Conservation (phyloP, 371 early-diverging fungal genomes). For the Catenaria anguillulae region DNA sequence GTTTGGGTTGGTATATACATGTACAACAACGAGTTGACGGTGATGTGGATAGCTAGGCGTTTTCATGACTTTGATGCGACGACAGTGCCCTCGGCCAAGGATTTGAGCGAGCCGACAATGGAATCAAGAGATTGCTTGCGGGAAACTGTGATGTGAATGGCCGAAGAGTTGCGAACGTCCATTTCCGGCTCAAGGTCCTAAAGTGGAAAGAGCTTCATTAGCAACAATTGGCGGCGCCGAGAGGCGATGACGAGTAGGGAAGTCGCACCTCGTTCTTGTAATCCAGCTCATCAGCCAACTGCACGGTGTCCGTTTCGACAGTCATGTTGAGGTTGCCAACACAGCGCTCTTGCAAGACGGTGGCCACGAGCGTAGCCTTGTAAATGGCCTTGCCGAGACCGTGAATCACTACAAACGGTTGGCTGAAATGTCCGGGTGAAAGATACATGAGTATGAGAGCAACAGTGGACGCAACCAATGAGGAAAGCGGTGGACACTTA, state of each 20-base stretch:
- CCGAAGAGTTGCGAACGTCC: neutral
- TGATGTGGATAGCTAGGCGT: no score
- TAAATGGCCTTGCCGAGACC: constrained; percentile 3
- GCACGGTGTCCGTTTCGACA: neutral
- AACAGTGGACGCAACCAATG: neutral
- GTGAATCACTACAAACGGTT: neutral
- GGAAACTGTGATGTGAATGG: no score
- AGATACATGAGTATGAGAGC: neutral
- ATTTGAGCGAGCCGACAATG: no score
- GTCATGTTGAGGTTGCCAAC: neutral
- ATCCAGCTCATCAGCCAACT: neutral
- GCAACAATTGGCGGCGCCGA: no score
- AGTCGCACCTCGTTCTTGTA: neutral
- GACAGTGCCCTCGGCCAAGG: no score
- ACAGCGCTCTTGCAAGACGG: neutral
- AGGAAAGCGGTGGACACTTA: neutral
- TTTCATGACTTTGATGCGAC: no score
- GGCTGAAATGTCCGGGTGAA: neutral
- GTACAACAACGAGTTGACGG: no score
- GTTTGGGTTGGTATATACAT: no score
- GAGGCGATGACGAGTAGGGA: neutral
- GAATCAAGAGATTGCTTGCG: no score
- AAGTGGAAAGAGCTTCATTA: no score
- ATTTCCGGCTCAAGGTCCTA: neutral
- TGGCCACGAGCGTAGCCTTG: neutral